Conservation (phyloP, 75 land plant genomes). For the Picea glauca region DNA sequence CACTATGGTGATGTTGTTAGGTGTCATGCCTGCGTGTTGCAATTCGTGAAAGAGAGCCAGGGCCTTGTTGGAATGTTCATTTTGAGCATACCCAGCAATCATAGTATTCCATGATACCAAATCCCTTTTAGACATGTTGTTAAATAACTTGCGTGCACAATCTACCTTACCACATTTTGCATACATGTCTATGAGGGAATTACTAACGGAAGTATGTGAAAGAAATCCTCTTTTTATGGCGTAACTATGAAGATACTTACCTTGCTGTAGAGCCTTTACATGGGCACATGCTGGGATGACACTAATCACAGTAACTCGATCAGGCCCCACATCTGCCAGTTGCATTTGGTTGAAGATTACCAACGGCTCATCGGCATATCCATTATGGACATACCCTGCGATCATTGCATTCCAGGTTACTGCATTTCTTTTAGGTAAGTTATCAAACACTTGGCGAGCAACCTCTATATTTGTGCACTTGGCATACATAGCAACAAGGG, state of each 20-base stretch:
- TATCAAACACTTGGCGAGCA: slow-evolving; percentile 39
- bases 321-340: slow-evolving; percentile 2
- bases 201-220: neutral
- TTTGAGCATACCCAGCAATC: slow-evolving; percentile 30
- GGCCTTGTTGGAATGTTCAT: slow-evolving; percentile 24
- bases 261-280: neutral
- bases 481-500: slow-evolving; percentile 53
- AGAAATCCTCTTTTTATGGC: neutral
- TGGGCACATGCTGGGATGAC: neutral
- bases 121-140: slow-evolving; percentile 10
- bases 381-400: slow-evolving; percentile 26
- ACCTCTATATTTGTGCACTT: slow-evolving; percentile 18
- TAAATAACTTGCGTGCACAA: slow-evolving; percentile 11
- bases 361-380: slow-evolving; percentile 32
- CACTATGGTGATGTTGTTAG: slow-evolving; percentile 2
- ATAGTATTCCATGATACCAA: slow-evolving; percentile 24
- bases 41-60: slow-evolving; percentile 32
- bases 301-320: neutral
- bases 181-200: slow-evolving; percentile 14
- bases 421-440: slow-evolving; percentile 39
- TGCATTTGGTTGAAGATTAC: slow-evolving; percentile 37
- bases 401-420: slow-evolving; percentile 55
- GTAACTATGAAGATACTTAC: neutral
- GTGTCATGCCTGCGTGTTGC: neutral
- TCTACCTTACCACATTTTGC: slow-evolving; percentile 16